phyloP scores from a whole-genome alignment of 352 stramenopile species.

The Phytophthora palmivora region DNA sequence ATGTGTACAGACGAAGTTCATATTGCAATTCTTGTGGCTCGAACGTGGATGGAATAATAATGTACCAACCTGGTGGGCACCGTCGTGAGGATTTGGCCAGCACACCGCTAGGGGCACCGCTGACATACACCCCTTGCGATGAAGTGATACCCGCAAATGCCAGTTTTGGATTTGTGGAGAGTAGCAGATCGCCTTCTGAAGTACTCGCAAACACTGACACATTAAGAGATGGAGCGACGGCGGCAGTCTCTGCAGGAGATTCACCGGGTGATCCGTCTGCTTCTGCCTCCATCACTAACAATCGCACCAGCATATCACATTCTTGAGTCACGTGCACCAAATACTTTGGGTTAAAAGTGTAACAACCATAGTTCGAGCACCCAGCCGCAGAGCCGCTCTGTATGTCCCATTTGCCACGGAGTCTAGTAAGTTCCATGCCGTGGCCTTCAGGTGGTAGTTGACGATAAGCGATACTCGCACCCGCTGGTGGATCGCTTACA shows the following conservation, averaged over 20 bases:
- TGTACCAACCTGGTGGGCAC: slow-evolving; percentile 68
- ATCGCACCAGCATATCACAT: slow-evolving; percentile 60
- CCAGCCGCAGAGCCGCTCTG: slow-evolving; percentile 66
- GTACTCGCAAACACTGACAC: slow-evolving; percentile 77
- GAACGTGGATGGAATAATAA: slow-evolving; percentile 81
- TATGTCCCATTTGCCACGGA: slow-evolving; percentile 60
- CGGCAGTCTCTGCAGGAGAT: slow-evolving; percentile 15
- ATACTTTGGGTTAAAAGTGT: slow-evolving; percentile 85
- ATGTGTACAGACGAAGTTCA: slow-evolving; percentile 67
- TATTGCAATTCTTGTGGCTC: slow-evolving; percentile 65
- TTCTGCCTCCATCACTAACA: slow-evolving; percentile 44
- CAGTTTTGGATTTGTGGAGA: slow-evolving; percentile 67
- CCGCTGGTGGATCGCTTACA: slow-evolving; percentile 60
- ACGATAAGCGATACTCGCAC: slow-evolving; percentile 31
- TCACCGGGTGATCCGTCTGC: slow-evolving; percentile 10
- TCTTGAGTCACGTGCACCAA: slow-evolving; percentile 65
- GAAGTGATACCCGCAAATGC: slow-evolving; percentile 66
- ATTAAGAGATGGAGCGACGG: slow-evolving; percentile 59
- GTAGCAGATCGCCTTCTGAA: slow-evolving; percentile 56
- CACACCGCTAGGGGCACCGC: slow-evolving; percentile 61
- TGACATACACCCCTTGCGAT: slow-evolving; percentile 59
- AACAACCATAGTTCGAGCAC: slow-evolving; percentile 83
- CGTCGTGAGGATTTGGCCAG: slow-evolving; percentile 40
- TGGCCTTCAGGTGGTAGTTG: slow-evolving; percentile 62
- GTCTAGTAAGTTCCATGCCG: slow-evolving; percentile 51